A percentile compares a stretch with the other conserved stretches of the same genome.
phyloP scores from a whole-genome alignment of 2,329 filamentous ascomycete genomes.

The Calycina herbarum region DNA sequence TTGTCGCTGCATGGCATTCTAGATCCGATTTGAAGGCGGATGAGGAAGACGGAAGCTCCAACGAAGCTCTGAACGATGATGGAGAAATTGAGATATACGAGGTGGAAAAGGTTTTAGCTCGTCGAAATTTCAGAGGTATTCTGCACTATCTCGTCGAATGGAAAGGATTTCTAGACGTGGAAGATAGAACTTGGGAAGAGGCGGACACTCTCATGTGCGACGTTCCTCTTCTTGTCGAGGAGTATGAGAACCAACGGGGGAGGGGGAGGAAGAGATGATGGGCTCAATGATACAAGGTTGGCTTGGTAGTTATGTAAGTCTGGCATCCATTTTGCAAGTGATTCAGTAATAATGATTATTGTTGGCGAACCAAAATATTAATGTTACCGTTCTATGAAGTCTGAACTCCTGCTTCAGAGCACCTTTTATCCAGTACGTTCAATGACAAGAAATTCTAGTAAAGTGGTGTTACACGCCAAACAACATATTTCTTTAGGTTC shows the following conservation, averaged over 20 bases:
- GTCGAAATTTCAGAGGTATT: slow-evolving; percentile 18
- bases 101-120: slow-evolving; percentile 23
- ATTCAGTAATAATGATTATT: neutral
- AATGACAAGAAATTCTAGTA: no score
- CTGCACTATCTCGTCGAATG: slow-evolving; percentile 25
- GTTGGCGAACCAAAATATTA: neutral
- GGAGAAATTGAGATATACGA: slow-evolving; percentile 12
- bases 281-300: neutral
- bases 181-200: slow-evolving; percentile 29
- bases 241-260: slow-evolving; percentile 13
- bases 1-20: slow-evolving; percentile 21
- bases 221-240: slow-evolving; percentile 20
- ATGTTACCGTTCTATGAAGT: neutral
- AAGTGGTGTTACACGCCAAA: no score
- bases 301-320: neutral
- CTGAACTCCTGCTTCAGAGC: no score
- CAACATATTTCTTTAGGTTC: no score
- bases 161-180: slow-evolving; percentile 21
- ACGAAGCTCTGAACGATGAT: neutral
- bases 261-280: slow-evolving; percentile 5
- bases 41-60: neutral
- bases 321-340: neutral
- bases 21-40: slow-evolving; percentile 3
- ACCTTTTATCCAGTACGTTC: neutral
- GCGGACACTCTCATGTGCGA: slow-evolving; percentile 21